A percentile compares a stretch with the other conserved stretches of the same genome.
Conservation (phyloP, 139 green algal genomes). For the Diplosphaera chodatii region DNA sequence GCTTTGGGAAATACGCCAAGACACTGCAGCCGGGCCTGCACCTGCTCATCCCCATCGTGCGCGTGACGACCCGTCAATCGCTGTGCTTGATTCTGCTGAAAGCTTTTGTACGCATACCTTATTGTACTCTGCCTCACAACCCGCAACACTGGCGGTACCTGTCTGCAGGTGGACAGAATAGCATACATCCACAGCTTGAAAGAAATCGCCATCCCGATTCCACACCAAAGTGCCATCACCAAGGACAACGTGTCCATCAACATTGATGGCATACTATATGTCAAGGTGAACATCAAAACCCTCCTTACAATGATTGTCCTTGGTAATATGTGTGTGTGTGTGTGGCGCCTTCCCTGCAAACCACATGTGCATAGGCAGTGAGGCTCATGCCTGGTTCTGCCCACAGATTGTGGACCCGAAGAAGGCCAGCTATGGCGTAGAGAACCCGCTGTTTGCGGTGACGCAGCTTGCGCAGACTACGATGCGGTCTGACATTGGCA, state of each 20-base stretch:
- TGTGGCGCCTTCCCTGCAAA: neutral
- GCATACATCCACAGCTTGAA: conserved; percentile 84
- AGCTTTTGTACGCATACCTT: too few relatives aligned
- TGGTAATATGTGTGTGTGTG: too few relatives aligned
- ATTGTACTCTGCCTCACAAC: too few relatives aligned
- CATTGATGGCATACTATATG: conserved; percentile 96
- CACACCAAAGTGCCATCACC: conserved; percentile 74
- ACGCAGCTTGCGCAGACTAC: conserved; percentile 94
- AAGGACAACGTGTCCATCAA: conserved; percentile 95
- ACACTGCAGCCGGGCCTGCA: conserved; percentile 84
- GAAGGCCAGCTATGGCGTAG: conserved; percentile 87
- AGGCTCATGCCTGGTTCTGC: too few relatives aligned
- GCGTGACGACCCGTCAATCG: too few relatives aligned
- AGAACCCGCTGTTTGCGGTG: conserved; percentile 87
- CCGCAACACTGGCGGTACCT: neutral
- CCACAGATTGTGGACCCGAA: conserved; percentile 79
- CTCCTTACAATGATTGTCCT: too few relatives aligned
- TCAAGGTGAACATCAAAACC: too few relatives aligned
- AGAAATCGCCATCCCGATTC: conserved; percentile 78
- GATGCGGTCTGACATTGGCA: conserved; percentile 93
- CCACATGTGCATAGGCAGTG: too few relatives aligned
- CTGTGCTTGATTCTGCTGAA: too few relatives aligned
- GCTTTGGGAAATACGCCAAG: conserved; percentile 81
- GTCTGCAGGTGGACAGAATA: conserved; percentile 67
- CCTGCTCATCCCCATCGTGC: conserved; percentile 85